Evolutionary conservation across 2,329 filamentous ascomycete genomes (phyloP).

Genomic region (Pseudogymnoascus sp.): DNA sequence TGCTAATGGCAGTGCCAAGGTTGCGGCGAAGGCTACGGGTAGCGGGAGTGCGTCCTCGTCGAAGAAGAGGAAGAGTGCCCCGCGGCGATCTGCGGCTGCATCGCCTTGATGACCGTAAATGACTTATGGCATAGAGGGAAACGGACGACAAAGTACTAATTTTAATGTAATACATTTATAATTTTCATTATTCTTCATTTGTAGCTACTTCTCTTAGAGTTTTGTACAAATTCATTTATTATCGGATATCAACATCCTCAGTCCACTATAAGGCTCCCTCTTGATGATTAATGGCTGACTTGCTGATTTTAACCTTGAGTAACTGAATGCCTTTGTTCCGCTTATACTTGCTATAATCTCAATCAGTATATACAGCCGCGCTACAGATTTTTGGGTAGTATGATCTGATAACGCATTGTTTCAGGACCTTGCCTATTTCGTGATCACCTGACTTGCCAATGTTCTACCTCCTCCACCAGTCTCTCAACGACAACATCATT

Average conservation of each 20-base stretch:
- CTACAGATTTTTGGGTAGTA: too few species aligned
- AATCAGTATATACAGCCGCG: too few species aligned
- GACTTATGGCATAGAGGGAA: constrained; percentile 3
- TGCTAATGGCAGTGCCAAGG: neutral
- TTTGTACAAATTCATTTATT: neutral
- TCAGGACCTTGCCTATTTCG: neutral
- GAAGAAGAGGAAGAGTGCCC: constrained; percentile 17
- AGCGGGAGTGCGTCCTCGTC: neutral
- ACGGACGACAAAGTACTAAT: neutral
- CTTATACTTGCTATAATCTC: too few species aligned
- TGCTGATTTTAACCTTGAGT: too few species aligned
- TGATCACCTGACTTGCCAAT: neutral
- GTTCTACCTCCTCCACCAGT: neutral
- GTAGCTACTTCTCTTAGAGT: neutral
- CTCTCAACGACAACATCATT: neutral
- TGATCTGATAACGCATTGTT: too few species aligned
- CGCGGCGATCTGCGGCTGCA: neutral
- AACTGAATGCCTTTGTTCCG: too few species aligned
- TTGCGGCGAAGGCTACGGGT: neutral
- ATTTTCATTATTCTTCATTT: neutral
- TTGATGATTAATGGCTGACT: too few species aligned
- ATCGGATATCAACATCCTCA: too few species aligned
- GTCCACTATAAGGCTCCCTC: too few species aligned
- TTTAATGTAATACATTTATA: constrained; percentile 4
- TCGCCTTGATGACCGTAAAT: neutral